A percentile compares a stretch with the other conserved stretches of the same genome.
These are phyloP conservation scores for Teratosphaeria zuluensis DNA, from an alignment of 2,329 filamentous ascomycete genomes.

Conservation along the genomic window DNA sequence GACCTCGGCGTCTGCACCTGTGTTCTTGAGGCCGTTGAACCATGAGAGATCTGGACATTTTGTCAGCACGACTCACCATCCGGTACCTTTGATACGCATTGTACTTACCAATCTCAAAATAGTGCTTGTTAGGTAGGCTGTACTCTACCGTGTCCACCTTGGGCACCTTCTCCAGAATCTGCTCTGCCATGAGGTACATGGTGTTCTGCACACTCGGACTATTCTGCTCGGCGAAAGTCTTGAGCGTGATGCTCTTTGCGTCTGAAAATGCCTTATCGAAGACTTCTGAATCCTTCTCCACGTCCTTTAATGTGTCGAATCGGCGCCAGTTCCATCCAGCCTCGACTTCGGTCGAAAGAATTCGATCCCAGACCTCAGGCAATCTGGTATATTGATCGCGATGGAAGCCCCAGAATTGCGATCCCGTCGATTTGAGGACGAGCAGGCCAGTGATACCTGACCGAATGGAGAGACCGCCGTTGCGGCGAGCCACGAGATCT, in stretches of 20 bases:
- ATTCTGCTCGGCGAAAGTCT: slow-evolving; percentile 80
- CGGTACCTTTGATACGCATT: not conserved
- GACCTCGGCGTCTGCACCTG: slow-evolving; percentile 88
- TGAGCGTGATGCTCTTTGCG: slow-evolving; percentile 78
- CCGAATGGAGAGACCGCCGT: slow-evolving; percentile 61
- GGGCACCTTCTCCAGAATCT: slow-evolving; percentile 68
- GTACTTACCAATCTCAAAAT: slow-evolving; percentile 81
- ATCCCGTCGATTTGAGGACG: slow-evolving; percentile 93
- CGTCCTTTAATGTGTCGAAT: slow-evolving; percentile 57
- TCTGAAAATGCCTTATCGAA: slow-evolving; percentile 74
- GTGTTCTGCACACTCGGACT: slow-evolving; percentile 92
- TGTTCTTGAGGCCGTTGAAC: slow-evolving; percentile 94
- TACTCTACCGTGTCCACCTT: slow-evolving; percentile 67
- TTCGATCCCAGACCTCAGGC: slow-evolving; percentile 85
- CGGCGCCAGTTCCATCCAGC: slow-evolving; percentile 75
- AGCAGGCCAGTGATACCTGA: slow-evolving; percentile 73
- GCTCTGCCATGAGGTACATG: slow-evolving; percentile 97
- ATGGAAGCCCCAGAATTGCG: slow-evolving; percentile 89
- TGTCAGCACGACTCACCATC: slow-evolving; percentile 5
- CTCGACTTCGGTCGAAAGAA: slow-evolving; percentile 88
- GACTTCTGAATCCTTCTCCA: slow-evolving; percentile 51
- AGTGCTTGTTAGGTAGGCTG: slow-evolving; percentile 92
- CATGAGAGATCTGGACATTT: slow-evolving; percentile 67
- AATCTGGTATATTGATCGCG: slow-evolving; percentile 89
- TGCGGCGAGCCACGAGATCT: slow-evolving; percentile 57